phyloP scores from a whole-genome alignment of 23 red algal species.

The Gracilariopsis chorda region DNA sequence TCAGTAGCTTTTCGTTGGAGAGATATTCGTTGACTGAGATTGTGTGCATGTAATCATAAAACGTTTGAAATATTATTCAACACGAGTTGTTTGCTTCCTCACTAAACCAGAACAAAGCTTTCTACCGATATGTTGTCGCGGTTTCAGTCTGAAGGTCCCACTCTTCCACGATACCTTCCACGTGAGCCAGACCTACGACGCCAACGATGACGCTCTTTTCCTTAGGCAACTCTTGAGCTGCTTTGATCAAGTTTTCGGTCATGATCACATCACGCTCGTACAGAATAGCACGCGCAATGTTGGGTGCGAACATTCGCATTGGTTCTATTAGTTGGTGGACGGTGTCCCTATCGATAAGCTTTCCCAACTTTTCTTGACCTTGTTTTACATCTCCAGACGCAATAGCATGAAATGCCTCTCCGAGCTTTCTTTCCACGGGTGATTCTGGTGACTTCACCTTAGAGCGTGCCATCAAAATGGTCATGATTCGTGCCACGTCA shows the following conservation, averaged over 20 bases:
- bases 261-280: constrained; percentile 49
- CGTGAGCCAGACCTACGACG: constrained; percentile 37
- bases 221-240: not conserved
- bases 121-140: not conserved
- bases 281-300: constrained; percentile 33
- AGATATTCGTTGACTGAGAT: too few species aligned
- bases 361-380: constrained; percentile 31
- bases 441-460: not conserved
- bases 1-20: too few species aligned
- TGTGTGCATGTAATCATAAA: too few species aligned
- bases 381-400: constrained; percentile 3
- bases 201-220: constrained; percentile 29
- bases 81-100: too few species aligned
- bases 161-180: constrained; percentile 39
- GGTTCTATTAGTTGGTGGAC: constrained; percentile 32
- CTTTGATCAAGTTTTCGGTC: constrained; percentile 27
- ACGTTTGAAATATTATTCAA: too few species aligned
- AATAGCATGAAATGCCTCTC: constrained; percentile 29
- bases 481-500: constrained; percentile 9
- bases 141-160: constrained; percentile 10
- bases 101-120: too few species aligned
- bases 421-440: not conserved
- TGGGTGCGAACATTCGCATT: constrained; percentile 22
- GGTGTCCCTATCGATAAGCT: constrained; percentile 35
- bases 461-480: constrained; percentile 22